Percentiles rank a stretch among this genome's conserved stretches.
These are phyloP conservation scores for Tricholoma saponaceum DNA, from an alignment of 768 basidiomycete genomes.

Conservation along the genomic window DNA sequence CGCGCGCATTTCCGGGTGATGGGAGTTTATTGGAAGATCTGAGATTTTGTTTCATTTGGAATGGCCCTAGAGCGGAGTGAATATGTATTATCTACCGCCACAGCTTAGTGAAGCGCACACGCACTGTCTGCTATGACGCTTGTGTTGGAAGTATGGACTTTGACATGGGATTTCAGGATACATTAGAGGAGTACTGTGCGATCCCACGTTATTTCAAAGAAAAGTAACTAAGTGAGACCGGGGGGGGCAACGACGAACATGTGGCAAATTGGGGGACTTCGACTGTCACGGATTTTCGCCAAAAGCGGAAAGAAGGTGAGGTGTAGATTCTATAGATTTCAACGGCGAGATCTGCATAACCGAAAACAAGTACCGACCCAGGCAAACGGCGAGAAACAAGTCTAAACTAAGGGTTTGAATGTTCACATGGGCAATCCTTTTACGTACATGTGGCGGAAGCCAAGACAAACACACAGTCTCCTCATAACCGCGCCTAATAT, in stretches of 20 bases:
- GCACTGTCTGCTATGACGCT: too few species aligned
- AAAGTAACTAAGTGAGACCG: neutral
- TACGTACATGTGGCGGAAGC: slow-evolving; percentile 27
- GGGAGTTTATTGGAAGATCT: neutral
- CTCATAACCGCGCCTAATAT: slow-evolving; percentile 24
- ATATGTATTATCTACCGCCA: neutral
- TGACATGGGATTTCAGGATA: neutral
- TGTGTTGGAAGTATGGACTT: neutral
- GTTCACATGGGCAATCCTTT: slow-evolving; percentile 24
- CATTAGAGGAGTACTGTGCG: too few species aligned
- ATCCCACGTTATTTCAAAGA: neutral
- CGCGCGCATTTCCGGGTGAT: slow-evolving; percentile 4
- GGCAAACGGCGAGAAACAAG: slow-evolving; percentile 19
- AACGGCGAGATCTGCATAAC: slow-evolving; percentile 1
- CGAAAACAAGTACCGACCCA: slow-evolving; percentile 17
- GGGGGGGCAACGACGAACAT: neutral
- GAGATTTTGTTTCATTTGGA: neutral
- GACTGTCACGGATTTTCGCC: slow-evolving; percentile 15
- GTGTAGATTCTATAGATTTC: slow-evolving; percentile 5
- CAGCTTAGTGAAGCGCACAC: too few species aligned
- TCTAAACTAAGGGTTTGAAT: slow-evolving; percentile 23
- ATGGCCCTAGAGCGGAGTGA: neutral
- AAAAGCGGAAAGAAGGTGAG: slow-evolving; percentile 9
- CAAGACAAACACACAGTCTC: slow-evolving; percentile 26
- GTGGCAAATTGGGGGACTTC: slow-evolving; percentile 8